Conservation (phyloP, 208 protist genomes). For the Naegleria lovaniensis region DNA sequence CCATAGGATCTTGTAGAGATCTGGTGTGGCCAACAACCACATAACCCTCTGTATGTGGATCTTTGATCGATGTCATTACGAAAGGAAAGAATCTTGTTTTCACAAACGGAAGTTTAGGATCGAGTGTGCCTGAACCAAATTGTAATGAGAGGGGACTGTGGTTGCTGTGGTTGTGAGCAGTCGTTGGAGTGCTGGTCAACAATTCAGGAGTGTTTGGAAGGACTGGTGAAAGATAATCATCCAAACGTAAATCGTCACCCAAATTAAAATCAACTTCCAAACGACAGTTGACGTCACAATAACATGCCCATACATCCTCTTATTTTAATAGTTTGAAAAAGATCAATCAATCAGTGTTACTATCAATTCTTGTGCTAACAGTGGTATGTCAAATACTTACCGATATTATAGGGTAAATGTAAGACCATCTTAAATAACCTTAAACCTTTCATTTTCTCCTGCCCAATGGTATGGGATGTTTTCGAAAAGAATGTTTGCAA, state of each 20-base stretch:
- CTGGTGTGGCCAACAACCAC: not conserved
- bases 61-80: not conserved
- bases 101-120: not conserved
- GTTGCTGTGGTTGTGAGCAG: not conserved
- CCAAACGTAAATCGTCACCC: not conserved
- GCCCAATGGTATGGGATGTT: not conserved
- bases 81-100: not conserved
- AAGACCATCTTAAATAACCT: not conserved
- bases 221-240: not conserved
- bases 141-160: no score
- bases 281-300: not conserved
- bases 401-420: not conserved
- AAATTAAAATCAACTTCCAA: not conserved
- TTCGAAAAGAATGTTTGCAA: not conserved
- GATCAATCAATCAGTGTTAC: no score
- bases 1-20: no score
- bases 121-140: not conserved
- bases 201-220: not conserved
- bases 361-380: no score
- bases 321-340: no score
- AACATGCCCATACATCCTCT: not conserved
- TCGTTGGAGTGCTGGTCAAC: not conserved
- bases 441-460: not conserved
- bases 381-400: no score
- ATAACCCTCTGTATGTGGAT: not conserved